Percentiles rank a stretch among this genome's conserved stretches.
Conservation (phyloP, 805 yeast genomes). For the Zygotorulaspora florentina region DNA sequence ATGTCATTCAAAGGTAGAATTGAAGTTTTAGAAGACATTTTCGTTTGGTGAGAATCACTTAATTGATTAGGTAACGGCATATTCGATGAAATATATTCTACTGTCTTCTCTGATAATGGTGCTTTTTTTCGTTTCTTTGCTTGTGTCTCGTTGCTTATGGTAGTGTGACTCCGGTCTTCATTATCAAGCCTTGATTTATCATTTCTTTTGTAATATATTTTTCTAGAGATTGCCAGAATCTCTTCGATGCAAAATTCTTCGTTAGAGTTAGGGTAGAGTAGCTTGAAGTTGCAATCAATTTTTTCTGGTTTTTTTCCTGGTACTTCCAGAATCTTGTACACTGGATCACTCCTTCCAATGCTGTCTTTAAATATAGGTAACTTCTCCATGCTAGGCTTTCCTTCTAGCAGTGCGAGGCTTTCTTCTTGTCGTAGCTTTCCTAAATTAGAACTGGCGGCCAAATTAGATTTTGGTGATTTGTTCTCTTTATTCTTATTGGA, state of each 20-base stretch:
- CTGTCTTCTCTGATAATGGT: constrained; percentile 14
- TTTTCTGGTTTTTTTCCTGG: constrained; percentile 61
- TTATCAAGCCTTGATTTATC: background rate
- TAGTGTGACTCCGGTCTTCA: background rate
- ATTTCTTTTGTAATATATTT: constrained; percentile 19
- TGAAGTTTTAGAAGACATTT: constrained; percentile 34
- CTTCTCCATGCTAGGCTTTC: constrained; percentile 15
- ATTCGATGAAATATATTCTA: background rate
- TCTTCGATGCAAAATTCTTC: constrained; percentile 65
- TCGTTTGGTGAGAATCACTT: background rate
- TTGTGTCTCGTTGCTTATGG: background rate
- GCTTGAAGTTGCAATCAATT: constrained; percentile 54
- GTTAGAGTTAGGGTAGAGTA: constrained; percentile 43
- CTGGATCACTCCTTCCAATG: constrained; percentile 35
- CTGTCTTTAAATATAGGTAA: constrained; percentile 41
- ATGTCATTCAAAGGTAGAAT: constrained; percentile 45
- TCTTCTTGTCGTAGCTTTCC: constrained; percentile 48
- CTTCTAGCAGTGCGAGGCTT: background rate
- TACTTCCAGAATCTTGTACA: constrained; percentile 46
- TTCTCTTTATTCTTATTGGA: constrained; percentile 62
- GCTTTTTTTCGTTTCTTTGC: constrained; percentile 6
- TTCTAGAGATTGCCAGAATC: constrained; percentile 51
- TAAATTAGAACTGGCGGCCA: constrained; percentile 47
- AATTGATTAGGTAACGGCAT: background rate
- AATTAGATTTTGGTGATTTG: constrained; percentile 46